Evolutionary conservation across 768 basidiomycete species (phyloP).

Genomic region (Auriscalpium microsporum): DNA sequence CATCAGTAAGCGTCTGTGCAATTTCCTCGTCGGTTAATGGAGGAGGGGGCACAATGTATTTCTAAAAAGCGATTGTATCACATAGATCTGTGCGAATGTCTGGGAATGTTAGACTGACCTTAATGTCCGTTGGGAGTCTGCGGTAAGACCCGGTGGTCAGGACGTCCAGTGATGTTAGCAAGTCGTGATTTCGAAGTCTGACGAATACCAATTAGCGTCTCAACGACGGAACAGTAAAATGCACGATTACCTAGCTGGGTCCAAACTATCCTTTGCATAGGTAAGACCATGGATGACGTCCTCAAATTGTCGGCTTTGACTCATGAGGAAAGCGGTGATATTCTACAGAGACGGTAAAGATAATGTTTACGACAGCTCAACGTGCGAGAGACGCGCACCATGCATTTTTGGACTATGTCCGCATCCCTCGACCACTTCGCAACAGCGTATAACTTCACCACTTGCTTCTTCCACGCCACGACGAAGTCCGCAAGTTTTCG

Average conservation of each 20-base stretch:
- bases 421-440: constrained; percentile 84
- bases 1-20: constrained; percentile 51
- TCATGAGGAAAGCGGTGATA: constrained; percentile 78
- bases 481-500: constrained; percentile 82
- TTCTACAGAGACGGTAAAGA: constrained; percentile 39
- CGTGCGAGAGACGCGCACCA: constrained; percentile 37
- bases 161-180: constrained; percentile 86
- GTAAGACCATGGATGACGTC: constrained; percentile 53
- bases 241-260: constrained; percentile 57
- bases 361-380: background rate
- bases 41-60: constrained; percentile 55
- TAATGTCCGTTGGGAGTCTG: constrained; percentile 72
- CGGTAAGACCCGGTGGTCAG: constrained; percentile 81
- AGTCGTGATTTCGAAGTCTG: constrained; percentile 88
- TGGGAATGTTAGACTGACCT: constrained; percentile 35
- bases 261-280: constrained; percentile 59
- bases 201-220: background rate
- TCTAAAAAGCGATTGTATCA: constrained; percentile 32
- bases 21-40: constrained; percentile 64
- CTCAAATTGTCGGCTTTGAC: constrained; percentile 80
- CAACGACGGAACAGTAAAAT: background rate
- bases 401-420: constrained; percentile 76
- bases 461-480: constrained; percentile 82
- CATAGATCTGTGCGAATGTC: background rate
- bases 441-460: constrained; percentile 82